Evolutionary conservation across 2,329 filamentous ascomycete genomes (phyloP).

Genomic region (Neopestalotiopsis sp.): DNA sequence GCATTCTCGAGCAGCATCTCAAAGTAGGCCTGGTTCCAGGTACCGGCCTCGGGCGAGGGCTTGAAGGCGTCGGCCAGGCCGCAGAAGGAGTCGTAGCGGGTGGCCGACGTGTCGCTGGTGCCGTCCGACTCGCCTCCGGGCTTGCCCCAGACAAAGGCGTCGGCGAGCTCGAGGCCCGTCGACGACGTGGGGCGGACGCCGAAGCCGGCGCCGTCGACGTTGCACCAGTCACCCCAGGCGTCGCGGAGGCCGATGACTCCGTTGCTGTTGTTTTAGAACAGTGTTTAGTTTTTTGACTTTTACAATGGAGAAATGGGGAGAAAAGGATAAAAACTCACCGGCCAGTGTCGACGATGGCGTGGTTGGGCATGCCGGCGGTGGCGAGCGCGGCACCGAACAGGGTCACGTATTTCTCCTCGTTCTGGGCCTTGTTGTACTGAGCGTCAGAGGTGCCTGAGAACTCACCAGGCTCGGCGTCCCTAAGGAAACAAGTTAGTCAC

Average conservation of each 20-base stretch:
- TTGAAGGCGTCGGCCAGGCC: slow-evolving; percentile 60
- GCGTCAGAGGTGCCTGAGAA: slow-evolving; percentile 42
- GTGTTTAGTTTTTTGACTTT: not conserved
- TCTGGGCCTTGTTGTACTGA: slow-evolving; percentile 56
- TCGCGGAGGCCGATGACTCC: slow-evolving; percentile 55
- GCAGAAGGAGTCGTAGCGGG: slow-evolving; percentile 60
- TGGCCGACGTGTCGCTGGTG: slow-evolving; percentile 45
- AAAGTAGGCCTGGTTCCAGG: slow-evolving; percentile 71
- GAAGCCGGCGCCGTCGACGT: slow-evolving; percentile 63
- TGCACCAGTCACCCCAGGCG: slow-evolving; percentile 68
- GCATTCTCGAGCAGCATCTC: slow-evolving; percentile 62
- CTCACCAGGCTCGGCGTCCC: slow-evolving; percentile 38
- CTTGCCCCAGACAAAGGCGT: slow-evolving; percentile 70
- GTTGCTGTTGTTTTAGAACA: slow-evolving; percentile 25
- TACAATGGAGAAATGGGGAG: not conserved
- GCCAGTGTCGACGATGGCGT: slow-evolving; percentile 41
- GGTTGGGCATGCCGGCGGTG: slow-evolving; percentile 49
- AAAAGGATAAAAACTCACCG: slow-evolving; percentile 23
- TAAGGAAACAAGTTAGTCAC: slow-evolving; percentile 18
- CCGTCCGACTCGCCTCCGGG: slow-evolving; percentile 59
- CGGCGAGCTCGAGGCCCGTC: slow-evolving; percentile 58
- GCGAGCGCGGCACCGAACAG: slow-evolving; percentile 72
- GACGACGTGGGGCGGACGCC: slow-evolving; percentile 60
- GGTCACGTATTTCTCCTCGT: slow-evolving; percentile 62
- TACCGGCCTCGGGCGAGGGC: slow-evolving; percentile 74